A percentile compares a stretch with the other conserved stretches of the same genome.
Evolutionary conservation across 768 basidiomycete species (phyloP).

Genomic region (Hydnum rufescens): DNA sequence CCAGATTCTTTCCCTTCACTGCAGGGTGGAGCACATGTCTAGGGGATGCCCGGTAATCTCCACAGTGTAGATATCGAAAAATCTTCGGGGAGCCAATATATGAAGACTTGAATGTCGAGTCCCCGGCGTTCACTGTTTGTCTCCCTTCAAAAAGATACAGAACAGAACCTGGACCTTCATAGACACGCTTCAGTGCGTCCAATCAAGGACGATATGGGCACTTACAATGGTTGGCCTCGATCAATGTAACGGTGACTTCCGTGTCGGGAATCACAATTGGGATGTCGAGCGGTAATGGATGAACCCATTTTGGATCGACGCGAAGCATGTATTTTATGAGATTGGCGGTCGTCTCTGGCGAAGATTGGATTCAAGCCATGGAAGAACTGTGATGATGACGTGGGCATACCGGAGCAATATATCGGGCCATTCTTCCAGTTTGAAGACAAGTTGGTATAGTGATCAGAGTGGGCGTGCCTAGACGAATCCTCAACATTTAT

Average conservation of each 20-base stretch:
- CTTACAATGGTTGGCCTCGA: slow-evolving; percentile 91
- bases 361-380: slow-evolving; percentile 3
- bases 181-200: neutral
- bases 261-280: slow-evolving; percentile 62
- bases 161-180: slow-evolving; percentile 61
- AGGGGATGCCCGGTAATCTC: slow-evolving; percentile 83
- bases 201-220: neutral
- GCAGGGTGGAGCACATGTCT: slow-evolving; percentile 70
- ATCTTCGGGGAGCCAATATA: slow-evolving; percentile 45
- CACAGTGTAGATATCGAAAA: slow-evolving; percentile 90
- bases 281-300: slow-evolving; percentile 63
- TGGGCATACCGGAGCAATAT: slow-evolving; percentile 55
- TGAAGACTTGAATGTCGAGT: slow-evolving; percentile 48
- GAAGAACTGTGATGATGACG: neutral
- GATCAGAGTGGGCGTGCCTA: slow-evolving; percentile 93
- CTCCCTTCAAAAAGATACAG: slow-evolving; percentile 85
- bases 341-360: slow-evolving; percentile 59
- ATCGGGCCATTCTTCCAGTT: slow-evolving; percentile 85
- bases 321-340: slow-evolving; percentile 80
- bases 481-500: slow-evolving; percentile 8
- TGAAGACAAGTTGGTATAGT: slow-evolving; percentile 80
- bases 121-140: slow-evolving; percentile 78
- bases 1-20: slow-evolving; percentile 60
- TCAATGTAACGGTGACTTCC: slow-evolving; percentile 69
- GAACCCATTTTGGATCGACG: slow-evolving; percentile 78